phyloP scores from a whole-genome alignment of 345 rosid species.

The Gossypium stocksii region DNA sequence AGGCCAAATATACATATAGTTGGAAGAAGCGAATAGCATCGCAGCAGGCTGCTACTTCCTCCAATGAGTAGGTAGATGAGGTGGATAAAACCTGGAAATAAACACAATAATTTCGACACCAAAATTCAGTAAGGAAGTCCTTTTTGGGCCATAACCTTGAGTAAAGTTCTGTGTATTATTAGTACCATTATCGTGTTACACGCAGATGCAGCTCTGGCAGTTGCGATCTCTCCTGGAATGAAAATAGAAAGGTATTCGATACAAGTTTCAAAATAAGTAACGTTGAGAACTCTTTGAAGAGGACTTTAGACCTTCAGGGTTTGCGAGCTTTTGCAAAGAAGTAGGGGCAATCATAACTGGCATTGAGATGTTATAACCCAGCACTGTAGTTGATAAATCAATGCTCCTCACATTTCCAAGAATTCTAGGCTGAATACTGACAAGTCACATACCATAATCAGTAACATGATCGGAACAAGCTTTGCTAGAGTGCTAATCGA shows the following conservation, averaged over 20 bases:
- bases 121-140: background rate
- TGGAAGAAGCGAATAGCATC: constrained; percentile 75
- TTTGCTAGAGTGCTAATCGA: background rate
- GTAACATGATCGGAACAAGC: background rate
- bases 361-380: constrained; percentile 57
- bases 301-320: constrained; percentile 50
- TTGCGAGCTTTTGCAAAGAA: constrained; percentile 56
- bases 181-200: constrained; percentile 78
- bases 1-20: constrained; percentile 43
- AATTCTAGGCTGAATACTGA: constrained; percentile 69
- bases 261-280: background rate
- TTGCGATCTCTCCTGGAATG: constrained; percentile 71
- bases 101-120: background rate
- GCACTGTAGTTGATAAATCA: constrained; percentile 42
- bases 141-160: background rate
- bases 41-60: constrained; percentile 86
- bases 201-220: constrained; percentile 82
- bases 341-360: constrained; percentile 85
- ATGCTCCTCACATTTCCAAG: constrained; percentile 70
- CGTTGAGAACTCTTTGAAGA: background rate
- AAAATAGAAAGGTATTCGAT: constrained; percentile 15
- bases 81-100: constrained; percentile 55
- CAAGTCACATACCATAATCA: constrained; percentile 4
- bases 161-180: background rate
- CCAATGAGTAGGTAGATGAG: constrained; percentile 52